Conservation (phyloP, 2,329 filamentous ascomycete species). For the Plenodomus tracheiphilus region DNA sequence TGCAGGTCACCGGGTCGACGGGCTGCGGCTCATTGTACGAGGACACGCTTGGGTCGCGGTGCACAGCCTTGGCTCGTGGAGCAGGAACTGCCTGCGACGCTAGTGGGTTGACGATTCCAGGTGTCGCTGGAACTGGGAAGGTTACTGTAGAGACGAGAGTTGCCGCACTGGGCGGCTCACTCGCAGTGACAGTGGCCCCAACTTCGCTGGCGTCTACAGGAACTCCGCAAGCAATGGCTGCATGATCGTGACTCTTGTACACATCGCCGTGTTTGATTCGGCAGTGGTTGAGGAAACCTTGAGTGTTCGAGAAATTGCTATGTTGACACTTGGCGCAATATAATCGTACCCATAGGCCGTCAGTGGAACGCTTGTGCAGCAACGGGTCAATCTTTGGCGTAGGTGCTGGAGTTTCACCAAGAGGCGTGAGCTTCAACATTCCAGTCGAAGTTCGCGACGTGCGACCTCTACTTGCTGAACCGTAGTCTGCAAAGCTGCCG, state of each 20-base stretch:
- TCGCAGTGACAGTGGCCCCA: conserved; percentile 38
- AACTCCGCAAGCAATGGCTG: conserved; percentile 84
- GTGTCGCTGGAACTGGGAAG: conserved; percentile 31
- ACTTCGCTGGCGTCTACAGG: conserved; percentile 71
- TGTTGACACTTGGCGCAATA: conserved; percentile 85
- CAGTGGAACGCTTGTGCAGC: conserved; percentile 77
- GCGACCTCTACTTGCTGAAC: conserved; percentile 55
- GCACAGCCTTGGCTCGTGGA: conserved; percentile 35
- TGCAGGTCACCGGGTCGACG: conserved; percentile 30
- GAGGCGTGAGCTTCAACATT: conserved; percentile 47
- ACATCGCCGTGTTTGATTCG: conserved; percentile 92
- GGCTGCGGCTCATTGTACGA: conserved; percentile 20
- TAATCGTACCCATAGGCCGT: conserved; percentile 85
- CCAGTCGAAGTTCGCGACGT: conserved; percentile 62
- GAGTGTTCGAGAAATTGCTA: conserved; percentile 92
- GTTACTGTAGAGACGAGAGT: conserved; percentile 34
- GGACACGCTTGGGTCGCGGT: conserved; percentile 31
- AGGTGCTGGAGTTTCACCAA: conserved; percentile 48
- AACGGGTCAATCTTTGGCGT: conserved; percentile 76
- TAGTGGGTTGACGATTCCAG: conserved; percentile 43
- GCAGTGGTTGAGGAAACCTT: conserved; percentile 99
- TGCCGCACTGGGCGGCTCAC: conserved; percentile 28
- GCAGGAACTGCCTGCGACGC: conserved; percentile 30
- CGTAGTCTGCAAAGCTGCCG: conserved; percentile 67
- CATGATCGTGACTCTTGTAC: conserved; percentile 95